Evolutionary conservation across 139 green algal species (phyloP), one percentile per base, ranked within the genome.

Genomic region (Marvania coccoides): DNA sequence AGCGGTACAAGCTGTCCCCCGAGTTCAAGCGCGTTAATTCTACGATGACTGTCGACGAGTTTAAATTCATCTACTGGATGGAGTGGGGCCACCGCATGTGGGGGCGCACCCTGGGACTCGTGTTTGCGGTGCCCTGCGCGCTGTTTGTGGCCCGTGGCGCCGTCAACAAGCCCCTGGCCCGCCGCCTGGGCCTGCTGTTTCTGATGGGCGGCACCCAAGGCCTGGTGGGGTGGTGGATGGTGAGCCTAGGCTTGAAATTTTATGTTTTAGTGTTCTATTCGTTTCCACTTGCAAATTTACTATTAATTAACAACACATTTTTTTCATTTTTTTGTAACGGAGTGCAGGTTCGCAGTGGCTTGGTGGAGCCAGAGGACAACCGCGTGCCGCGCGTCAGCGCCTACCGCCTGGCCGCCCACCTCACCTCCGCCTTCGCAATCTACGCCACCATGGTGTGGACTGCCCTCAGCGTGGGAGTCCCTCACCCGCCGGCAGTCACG

Each of bases 61-160:
- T 98, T 82, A 98, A 99, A 76, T 96, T 96, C 81, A 99, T 99
- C 42, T 99, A 94, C 78, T 97, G 87, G 84, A 96, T 97, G 93
- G 95, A 99, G 86, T 99, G 93, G 66, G 88, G 66, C 15, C 95
- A 99, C 76, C 78, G 92, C 73, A 96, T 96, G 91, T 95, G 85
- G 87, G 91, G 90, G 8, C 66, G 85, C 3, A 72, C 47, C 0
- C 73, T 95, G 30, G 83, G 92, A 7, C 15, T 96, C 2, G 75
- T 82, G 12, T 97, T 98, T 63, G 82, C 74, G 7, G 42, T 88
- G 35, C 94, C 94, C 8, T 87, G 81, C 12, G 45, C 80, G 9
- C 89, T 86, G 73, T 99, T 98, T 79, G 70, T 70, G 0, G 81
- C 75, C 0, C 59, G 75, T 3, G 86, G 90, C 60, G 79, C 63